Evolutionary conservation across 2,329 filamentous ascomycete genomes (phyloP).

Genomic region (Exophiala bonariae): DNA sequence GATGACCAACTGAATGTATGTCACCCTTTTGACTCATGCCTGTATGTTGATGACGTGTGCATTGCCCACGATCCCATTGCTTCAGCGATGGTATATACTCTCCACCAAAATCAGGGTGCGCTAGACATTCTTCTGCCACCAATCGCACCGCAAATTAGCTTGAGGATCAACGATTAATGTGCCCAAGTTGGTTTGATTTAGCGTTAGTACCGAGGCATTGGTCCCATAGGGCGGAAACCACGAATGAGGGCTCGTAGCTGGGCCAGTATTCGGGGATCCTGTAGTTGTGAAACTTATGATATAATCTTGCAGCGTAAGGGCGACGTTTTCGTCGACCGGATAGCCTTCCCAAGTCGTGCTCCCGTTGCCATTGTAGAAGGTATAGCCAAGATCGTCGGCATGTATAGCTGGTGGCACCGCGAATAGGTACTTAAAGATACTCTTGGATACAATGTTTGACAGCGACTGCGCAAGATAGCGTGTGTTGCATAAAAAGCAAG

Average conservation of each 20-base stretch:
- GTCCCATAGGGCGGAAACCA: slow-evolving; percentile 49
- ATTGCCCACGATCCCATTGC: too few relatives aligned
- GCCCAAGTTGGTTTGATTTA: slow-evolving; percentile 44
- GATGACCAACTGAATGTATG: too few relatives aligned
- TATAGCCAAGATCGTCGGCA: slow-evolving; percentile 52
- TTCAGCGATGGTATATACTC: too few relatives aligned
- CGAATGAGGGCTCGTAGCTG: slow-evolving; percentile 22
- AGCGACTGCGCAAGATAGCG: slow-evolving; percentile 52
- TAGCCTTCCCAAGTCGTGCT: slow-evolving; percentile 36
- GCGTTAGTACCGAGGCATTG: slow-evolving; percentile 43
- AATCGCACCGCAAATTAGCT: slow-evolving; percentile 50
- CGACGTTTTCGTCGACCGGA: slow-evolving; percentile 31
- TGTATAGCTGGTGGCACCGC: slow-evolving; percentile 54
- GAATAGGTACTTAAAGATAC: slow-evolving; percentile 54
- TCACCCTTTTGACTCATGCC: too few relatives aligned
- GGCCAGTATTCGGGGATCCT: slow-evolving; percentile 31
- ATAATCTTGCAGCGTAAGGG: slow-evolving; percentile 38
- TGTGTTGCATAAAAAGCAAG: slow-evolving; percentile 53
- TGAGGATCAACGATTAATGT: slow-evolving; percentile 43
- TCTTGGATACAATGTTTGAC: slow-evolving; percentile 40
- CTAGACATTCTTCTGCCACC: slow-evolving; percentile 60
- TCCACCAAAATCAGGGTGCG: too few relatives aligned
- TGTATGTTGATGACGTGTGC: too few relatives aligned
- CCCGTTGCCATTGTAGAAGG: slow-evolving; percentile 47
- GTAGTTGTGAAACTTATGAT: slow-evolving; percentile 36